Evolutionary conservation across 78 protist species (phyloP).

Genomic region (Guillardia theta): DNA sequence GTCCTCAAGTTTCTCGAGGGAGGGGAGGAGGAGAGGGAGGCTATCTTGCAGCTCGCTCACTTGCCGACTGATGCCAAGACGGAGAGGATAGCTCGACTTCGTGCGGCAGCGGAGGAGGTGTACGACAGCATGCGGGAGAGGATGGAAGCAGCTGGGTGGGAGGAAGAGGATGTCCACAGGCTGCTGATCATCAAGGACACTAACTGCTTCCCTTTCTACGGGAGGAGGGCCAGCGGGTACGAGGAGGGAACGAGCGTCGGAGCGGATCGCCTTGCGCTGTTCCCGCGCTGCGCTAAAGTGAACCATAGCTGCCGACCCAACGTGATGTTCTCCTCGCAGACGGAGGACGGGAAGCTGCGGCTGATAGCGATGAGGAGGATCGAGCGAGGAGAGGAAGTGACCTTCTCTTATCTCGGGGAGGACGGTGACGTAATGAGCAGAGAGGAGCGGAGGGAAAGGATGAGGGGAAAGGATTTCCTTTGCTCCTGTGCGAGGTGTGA

Average conservation of each 20-base stretch:
- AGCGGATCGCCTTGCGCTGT: neutral
- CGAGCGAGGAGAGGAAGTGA: neutral
- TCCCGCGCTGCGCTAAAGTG: neutral
- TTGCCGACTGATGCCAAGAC: too few relatives aligned
- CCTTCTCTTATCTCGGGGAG: neutral
- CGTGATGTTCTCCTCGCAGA: neutral
- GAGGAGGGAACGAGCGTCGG: neutral
- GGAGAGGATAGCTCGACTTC: too few relatives aligned
- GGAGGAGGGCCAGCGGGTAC: too few relatives aligned
- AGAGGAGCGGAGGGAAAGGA: neutral
- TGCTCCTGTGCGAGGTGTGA: neutral
- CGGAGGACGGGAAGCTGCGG: neutral
- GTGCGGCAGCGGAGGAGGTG: too few relatives aligned
- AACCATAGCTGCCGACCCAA: neutral
- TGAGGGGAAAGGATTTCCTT: neutral
- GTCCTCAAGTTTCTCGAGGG: too few relatives aligned
- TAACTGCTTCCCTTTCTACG: neutral
- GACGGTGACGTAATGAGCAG: neutral
- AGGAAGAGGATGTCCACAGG: neutral
- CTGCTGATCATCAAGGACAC: neutral
- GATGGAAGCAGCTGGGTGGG: too few relatives aligned
- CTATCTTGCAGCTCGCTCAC: too few relatives aligned
- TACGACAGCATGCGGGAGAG: too few relatives aligned
- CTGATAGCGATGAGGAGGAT: neutral
- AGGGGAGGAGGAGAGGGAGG: too few relatives aligned